phyloP scores from a whole-genome alignment of 1,139 yeast genomes.

The Taphrina populina region DNA sequence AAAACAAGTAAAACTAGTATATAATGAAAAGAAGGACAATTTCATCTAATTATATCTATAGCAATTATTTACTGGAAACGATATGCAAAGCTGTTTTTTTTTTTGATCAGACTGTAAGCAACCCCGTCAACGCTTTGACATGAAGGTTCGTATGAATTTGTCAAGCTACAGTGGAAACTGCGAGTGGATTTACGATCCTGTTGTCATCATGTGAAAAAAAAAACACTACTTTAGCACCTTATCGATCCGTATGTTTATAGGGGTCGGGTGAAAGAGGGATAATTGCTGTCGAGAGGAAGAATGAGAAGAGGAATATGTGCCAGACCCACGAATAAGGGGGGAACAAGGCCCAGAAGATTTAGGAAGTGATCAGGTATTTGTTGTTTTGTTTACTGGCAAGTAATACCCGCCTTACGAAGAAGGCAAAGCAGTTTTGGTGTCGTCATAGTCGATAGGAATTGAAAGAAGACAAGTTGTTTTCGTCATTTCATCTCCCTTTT shows the following conservation, averaged over 20 bases:
- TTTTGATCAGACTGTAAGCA: conserved; percentile 30
- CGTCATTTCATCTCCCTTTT: conserved; percentile 22
- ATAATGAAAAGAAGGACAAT: too few relatives aligned
- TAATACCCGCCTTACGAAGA: conserved; percentile 22
- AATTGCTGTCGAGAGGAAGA: conserved; percentile 1
- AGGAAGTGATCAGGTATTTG: conserved; percentile 22
- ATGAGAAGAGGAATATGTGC: neutral
- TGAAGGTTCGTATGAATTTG: conserved; percentile 32
- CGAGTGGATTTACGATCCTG: conserved; percentile 33
- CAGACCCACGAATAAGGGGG: conserved; percentile 1
- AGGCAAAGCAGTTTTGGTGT: conserved; percentile 28
- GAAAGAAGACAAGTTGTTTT: conserved; percentile 33
- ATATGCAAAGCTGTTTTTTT: too few relatives aligned
- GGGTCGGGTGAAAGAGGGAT: neutral
- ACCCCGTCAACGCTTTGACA: conserved; percentile 34
- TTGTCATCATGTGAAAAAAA: conserved; percentile 23
- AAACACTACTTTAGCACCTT: neutral
- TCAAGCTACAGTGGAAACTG: conserved; percentile 35
- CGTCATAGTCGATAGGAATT: conserved; percentile 34
- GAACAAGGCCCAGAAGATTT: neutral
- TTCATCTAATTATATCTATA: too few relatives aligned
- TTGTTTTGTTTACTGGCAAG: conserved; percentile 35
- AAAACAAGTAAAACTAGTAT: too few relatives aligned
- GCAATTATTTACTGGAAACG: too few relatives aligned
- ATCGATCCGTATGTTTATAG: neutral